Conservation (phyloP, 2,329 filamentous ascomycete genomes). For the Diaporthe velutina region DNA sequence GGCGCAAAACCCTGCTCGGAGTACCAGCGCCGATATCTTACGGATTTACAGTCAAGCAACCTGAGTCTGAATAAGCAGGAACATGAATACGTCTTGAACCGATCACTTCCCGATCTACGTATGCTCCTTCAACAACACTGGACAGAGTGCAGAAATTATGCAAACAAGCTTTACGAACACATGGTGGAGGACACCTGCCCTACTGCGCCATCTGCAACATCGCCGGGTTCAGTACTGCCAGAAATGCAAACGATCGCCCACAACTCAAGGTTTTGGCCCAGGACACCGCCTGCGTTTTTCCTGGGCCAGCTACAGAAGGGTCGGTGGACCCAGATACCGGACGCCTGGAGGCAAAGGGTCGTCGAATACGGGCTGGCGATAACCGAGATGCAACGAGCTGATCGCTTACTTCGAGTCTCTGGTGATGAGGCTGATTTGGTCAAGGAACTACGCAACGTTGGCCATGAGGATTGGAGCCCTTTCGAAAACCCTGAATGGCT, state of each 20-base stretch:
- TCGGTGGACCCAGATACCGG: constrained; percentile 41
- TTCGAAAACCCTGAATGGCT: constrained; percentile 69
- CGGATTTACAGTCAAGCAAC: neutral
- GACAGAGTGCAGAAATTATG: neutral
- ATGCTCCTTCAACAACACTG: neutral
- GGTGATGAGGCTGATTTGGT: constrained; percentile 50
- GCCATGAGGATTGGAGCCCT: constrained; percentile 69
- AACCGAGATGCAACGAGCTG: constrained; percentile 55
- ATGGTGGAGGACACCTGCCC: neutral
- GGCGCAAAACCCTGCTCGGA: neutral
- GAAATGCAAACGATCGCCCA: neutral
- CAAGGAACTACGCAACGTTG: constrained; percentile 61
- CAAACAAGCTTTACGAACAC: neutral
- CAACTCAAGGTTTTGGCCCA: constrained; percentile 40
- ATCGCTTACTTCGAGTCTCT: constrained; percentile 51
- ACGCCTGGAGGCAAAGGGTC: constrained; percentile 52
- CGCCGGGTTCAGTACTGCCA: neutral
- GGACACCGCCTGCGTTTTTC: constrained; percentile 51
- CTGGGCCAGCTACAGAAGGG: constrained; percentile 49
- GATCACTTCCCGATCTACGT: neutral
- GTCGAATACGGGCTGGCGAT: constrained; percentile 56
- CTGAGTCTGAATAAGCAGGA: neutral
- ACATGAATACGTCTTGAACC: neutral
- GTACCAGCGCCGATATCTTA: neutral
- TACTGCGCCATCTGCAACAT: neutral